Evolutionary conservation across 2,329 filamentous ascomycete species (phyloP).

Genomic region (Fusarium liriodendri): DNA sequence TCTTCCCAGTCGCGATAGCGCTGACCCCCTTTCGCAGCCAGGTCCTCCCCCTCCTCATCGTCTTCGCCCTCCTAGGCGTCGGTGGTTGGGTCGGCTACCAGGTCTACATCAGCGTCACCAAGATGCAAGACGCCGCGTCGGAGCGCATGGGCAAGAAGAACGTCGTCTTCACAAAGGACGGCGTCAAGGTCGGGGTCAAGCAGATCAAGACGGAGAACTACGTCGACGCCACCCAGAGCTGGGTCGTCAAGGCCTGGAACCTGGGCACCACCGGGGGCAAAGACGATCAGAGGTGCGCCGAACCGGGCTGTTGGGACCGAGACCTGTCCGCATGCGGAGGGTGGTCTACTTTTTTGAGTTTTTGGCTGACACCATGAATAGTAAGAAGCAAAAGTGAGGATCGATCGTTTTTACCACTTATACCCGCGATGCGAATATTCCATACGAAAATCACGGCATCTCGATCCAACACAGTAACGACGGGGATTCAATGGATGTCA

Average conservation of each 20-base stretch:
- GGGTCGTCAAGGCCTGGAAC: conserved; percentile 75
- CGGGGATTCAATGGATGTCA: not conserved
- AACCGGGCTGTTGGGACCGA: not conserved
- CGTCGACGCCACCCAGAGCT: conserved; percentile 78
- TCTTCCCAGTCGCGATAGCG: not conserved
- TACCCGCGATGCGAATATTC: not conserved
- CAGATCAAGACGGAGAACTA: conserved; percentile 76
- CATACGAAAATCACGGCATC: not conserved
- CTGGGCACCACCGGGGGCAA: conserved; percentile 52
- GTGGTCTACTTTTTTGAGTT: not conserved
- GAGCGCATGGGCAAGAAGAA: conserved; percentile 81
- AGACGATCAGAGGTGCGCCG: conserved; percentile 31
- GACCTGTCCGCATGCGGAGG: not conserved
- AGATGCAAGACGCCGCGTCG: conserved; percentile 73
- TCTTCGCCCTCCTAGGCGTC: conserved; percentile 71
- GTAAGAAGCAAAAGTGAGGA: conserved; percentile 41
- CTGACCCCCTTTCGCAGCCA: conserved; percentile 55
- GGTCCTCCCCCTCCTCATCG: conserved; percentile 74
- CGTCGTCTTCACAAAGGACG: conserved; percentile 80
- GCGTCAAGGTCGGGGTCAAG: conserved; percentile 77
- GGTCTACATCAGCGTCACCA: conserved; percentile 74
- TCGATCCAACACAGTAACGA: not conserved
- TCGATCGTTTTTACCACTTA: not conserved
- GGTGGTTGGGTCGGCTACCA: conserved; percentile 77
- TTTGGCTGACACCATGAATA: conserved; percentile 25